Evolutionary conservation across 108 stramenopile genomes (phyloP).

Genomic region (Fragilariopsis cylindrus): DNA sequence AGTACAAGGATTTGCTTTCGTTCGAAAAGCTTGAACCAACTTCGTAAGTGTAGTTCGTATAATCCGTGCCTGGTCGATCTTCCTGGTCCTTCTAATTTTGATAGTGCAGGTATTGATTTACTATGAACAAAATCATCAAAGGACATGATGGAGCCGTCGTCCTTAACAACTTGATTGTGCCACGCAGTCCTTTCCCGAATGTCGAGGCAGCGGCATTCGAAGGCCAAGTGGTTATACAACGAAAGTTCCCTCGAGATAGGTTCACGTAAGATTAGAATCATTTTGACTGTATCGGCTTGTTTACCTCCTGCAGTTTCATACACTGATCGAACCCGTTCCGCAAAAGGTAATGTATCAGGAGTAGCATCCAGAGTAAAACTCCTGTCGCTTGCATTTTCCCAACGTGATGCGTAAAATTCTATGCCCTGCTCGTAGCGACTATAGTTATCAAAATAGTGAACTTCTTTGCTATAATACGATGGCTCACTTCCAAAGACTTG

Average conservation of each 20-base stretch:
- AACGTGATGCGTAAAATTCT: constrained; percentile 41
- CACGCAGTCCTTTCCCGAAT: constrained; percentile 18
- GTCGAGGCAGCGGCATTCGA: background rate
- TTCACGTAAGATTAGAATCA: constrained; percentile 43
- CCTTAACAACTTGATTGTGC: constrained; percentile 11
- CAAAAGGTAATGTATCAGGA: constrained; percentile 20
- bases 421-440: constrained; percentile 33
- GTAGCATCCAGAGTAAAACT: constrained; percentile 34
- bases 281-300: constrained; percentile 22
- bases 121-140: constrained; percentile 31
- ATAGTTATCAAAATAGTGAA: constrained; percentile 43
- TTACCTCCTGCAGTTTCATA: constrained; percentile 32
- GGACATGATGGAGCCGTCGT: constrained; percentile 20
- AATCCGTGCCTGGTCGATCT: background rate
- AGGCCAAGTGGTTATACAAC: constrained; percentile 33
- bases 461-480: constrained; percentile 34
- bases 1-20: constrained; percentile 38
- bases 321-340: constrained; percentile 18
- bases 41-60: constrained; percentile 29
- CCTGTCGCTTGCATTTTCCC: constrained; percentile 13
- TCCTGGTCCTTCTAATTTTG: background rate
- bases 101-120: constrained; percentile 21
- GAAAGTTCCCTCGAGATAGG: constrained; percentile 40
- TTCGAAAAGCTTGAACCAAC: constrained; percentile 40
- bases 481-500: constrained; percentile 32